A percentile compares a stretch with the other conserved stretches of the same genome.
Conservation (phyloP, 495 filamentous ascomycete genomes). For the Thermothielavioides terrestris region DNA sequence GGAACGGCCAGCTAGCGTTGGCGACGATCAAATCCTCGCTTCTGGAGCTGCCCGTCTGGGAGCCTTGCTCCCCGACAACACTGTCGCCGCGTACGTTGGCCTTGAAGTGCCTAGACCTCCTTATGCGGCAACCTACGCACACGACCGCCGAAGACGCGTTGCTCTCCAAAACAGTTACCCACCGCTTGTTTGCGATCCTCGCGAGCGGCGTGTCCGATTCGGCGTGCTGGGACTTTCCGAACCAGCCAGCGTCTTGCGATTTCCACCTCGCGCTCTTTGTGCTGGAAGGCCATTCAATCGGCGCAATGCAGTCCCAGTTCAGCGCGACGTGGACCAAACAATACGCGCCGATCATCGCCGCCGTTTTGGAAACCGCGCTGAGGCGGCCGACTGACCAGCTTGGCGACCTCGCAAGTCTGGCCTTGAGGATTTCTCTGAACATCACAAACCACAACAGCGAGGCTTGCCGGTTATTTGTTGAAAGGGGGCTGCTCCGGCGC, state of each 20-base stretch:
- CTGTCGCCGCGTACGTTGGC: constrained; percentile 57
- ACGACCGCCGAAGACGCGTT: constrained; percentile 40
- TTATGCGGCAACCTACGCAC: constrained; percentile 46
- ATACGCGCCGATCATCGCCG: constrained; percentile 35
- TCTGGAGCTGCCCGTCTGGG: constrained; percentile 48
- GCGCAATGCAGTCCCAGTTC: constrained; percentile 28
- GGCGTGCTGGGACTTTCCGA: constrained; percentile 28
- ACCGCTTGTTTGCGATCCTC: constrained; percentile 44
- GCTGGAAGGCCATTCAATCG: constrained; percentile 37
- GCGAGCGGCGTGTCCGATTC: constrained; percentile 24
- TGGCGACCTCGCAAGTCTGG: constrained; percentile 29
- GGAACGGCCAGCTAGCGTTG: constrained; percentile 47
- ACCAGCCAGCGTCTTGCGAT: constrained; percentile 27
- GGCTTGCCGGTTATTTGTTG: constrained; percentile 59
- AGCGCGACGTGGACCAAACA: constrained; percentile 28
- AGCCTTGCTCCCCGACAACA: constrained; percentile 36
- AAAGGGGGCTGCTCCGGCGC: constrained; percentile 45
- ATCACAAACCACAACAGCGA: constrained; percentile 71
- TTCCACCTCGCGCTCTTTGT: constrained; percentile 34
- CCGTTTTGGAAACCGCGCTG: constrained; percentile 28
- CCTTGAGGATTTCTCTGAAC: constrained; percentile 73
- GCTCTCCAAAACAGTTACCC: constrained; percentile 42
- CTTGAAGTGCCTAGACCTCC: constrained; percentile 55
- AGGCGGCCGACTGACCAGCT: constrained; percentile 22
- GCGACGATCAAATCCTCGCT: constrained; percentile 42